Conservation (phyloP, 495 filamentous ascomycete genomes). For the Penicillium silybi region DNA sequence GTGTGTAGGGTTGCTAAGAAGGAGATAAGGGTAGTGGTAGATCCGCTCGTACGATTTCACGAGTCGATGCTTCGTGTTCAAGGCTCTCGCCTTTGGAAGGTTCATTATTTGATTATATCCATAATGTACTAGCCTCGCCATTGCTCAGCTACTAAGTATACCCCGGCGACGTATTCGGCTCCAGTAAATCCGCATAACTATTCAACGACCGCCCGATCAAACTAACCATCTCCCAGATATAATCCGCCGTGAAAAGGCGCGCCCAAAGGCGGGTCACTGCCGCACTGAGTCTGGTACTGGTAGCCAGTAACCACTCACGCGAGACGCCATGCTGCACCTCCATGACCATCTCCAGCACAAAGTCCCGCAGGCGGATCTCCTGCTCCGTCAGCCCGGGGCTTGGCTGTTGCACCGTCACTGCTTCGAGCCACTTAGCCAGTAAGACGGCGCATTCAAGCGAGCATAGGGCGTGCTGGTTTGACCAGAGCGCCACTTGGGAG, state of each 20-base stretch:
- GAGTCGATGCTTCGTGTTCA: background rate
- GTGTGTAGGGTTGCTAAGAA: constrained; percentile 26
- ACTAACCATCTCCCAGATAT: constrained; percentile 64
- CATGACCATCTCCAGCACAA: constrained; percentile 63
- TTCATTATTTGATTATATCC: background rate
- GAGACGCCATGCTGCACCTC: constrained; percentile 58
- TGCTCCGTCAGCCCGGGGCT: constrained; percentile 45
- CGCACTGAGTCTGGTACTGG: constrained; percentile 57
- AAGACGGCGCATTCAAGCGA: constrained; percentile 69
- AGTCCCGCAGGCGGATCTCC: constrained; percentile 56
- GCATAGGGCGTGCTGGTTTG: constrained; percentile 65
- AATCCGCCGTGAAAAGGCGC: constrained; percentile 61
- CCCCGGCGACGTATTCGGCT: constrained; percentile 18
- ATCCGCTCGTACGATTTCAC: too few species aligned
- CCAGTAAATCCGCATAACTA: constrained; percentile 61
- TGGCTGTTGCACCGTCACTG: constrained; percentile 32
- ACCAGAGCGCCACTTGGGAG: constrained; percentile 66
- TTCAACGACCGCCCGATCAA: constrained; percentile 60
- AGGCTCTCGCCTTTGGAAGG: too few species aligned
- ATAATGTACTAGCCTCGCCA: too few species aligned
- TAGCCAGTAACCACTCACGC: constrained; percentile 45
- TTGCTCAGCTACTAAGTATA: too few species aligned
- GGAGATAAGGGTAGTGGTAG: too few species aligned
- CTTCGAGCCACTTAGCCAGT: constrained; percentile 52
- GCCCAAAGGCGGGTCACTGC: constrained; percentile 65